Conservation (phyloP, 345 rosid genomes). For the Populus tremula region DNA sequence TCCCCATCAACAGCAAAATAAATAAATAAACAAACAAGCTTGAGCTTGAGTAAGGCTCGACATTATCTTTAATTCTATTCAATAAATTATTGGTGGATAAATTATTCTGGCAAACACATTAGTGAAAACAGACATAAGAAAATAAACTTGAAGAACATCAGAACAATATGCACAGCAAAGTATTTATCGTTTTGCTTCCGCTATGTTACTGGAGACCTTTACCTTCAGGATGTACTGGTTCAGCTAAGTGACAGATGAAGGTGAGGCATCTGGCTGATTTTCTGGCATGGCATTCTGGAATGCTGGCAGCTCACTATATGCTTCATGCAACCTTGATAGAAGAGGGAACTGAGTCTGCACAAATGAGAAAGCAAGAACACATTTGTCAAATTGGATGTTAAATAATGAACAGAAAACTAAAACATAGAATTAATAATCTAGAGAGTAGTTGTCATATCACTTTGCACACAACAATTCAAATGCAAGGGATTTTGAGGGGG, state of each 20-base stretch:
- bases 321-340: constrained; percentile 52
- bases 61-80: no score
- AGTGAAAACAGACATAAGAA: no score
- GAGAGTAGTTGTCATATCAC: neutral
- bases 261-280: constrained; percentile 44
- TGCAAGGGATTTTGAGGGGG: no score
- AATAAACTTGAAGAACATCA: neutral
- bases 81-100: no score
- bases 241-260: constrained; percentile 5
- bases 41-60: no score
- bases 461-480: no score
- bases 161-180: no score
- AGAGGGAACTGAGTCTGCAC: constrained; percentile 57
- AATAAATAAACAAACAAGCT: no score
- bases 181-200: neutral
- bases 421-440: neutral
- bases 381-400: neutral
- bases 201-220: neutral
- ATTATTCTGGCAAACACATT: no score
- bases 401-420: neutral
- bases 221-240: neutral
- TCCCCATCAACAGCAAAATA: no score
- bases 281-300: constrained; percentile 44
- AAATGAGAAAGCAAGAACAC: neutral
- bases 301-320: constrained; percentile 48